Evolutionary conservation across 371 early-diverging fungal genomes (phyloP), one percentile per base, ranked within the genome.

Genomic region (Fennellomyces sp.): DNA sequence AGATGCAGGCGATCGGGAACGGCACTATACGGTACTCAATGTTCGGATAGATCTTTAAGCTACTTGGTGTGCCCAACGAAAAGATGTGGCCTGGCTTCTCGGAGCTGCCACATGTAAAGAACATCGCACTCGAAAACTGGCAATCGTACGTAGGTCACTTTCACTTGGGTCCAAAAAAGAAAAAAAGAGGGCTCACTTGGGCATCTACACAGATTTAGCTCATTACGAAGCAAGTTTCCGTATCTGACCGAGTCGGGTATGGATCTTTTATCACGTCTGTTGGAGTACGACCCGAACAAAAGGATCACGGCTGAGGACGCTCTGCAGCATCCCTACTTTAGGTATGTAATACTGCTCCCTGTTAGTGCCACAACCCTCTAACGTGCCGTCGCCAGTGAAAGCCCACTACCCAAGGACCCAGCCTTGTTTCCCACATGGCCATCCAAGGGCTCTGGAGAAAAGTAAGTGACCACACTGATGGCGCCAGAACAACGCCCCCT

Each of bases 361-460:
- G 5, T 45, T 17, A 21, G 5, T 5, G 12, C 10, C 13, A 0
- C 21, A 38, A 6, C 27, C 5, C 23, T 5, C 15, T 45, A 21
- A 11, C 4, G n/a, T 41, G 12, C 13, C 19, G 27, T 12, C 19
- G 17, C 26, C 57, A 91, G 87, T 7, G 96, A 96, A 70, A 79
- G 82, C 19, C 98, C 98, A 3, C 75, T 83, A 29, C 96, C 97
- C 11, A 94, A 95, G 71, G 93, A 96, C 65, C 95, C 97, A 1
- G 85, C 90, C 26, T 73, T 97, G 74, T 97, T 97, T 67, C 97
- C 98, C 2, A 95, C 95, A 0, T 97, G 95, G 89, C 98, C 98
- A 0, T 88, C 93, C 31, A 95, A 93, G 70, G 86, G 89, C 19
- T 83, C 88, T 19, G 91, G 88, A 4, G 91, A 92, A 69, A 83